Evolutionary conservation across 1,284 basidiomycete species (phyloP), one percentile per base, ranked within the genome.

Genomic region (Ganoderma sinense): DNA sequence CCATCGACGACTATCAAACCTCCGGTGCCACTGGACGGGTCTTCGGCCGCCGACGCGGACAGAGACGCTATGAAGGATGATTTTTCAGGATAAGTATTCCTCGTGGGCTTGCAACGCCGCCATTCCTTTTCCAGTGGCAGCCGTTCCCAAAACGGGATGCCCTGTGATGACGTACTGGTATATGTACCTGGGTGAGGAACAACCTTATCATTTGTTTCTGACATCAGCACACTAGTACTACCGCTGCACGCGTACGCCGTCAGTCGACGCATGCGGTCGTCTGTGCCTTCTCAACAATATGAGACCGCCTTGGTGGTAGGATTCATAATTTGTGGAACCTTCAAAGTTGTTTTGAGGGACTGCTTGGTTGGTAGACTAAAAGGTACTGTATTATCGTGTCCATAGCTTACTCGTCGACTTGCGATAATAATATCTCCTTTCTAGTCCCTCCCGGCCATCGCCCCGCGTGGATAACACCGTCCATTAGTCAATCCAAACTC

Each of bases 1-100:
- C 13, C 36, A 16, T 31, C 23, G 33, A 11, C 23, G 23, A 40
- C 29, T 16, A 65, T 58, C 64, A 56, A 65, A 65, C 53, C 36
- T 65, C 64, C 64, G 64, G 64, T 58, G 64, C 23, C 53, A 56
- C 26, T 33, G 53, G 53, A 41, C 13, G 20, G 51, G 14, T 45
- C 41, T 11, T 43, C 39, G 45, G 62, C 31, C 16, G 26, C 10
- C 45, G 8, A 41, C 8, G 31, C 33, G 48, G 31, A 45, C n/a
- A 20, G 18, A 20, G n/a, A 64, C 31, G 53, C 26, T 26, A 2
- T 26, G 29, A 14, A 53, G 53, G 26, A 16, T 26, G 53, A 6
- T 55, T 55, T 18, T 31, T 31, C 23, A 55, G n/a, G 26, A 29
- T 23, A 48, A 23, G 45, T 48, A 48, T 45, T 13, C 43, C n/a